These are phyloP conservation scores for Exophiala sp. DNA, from an alignment of 2,329 filamentous ascomycete species.

Conservation along the genomic window DNA sequence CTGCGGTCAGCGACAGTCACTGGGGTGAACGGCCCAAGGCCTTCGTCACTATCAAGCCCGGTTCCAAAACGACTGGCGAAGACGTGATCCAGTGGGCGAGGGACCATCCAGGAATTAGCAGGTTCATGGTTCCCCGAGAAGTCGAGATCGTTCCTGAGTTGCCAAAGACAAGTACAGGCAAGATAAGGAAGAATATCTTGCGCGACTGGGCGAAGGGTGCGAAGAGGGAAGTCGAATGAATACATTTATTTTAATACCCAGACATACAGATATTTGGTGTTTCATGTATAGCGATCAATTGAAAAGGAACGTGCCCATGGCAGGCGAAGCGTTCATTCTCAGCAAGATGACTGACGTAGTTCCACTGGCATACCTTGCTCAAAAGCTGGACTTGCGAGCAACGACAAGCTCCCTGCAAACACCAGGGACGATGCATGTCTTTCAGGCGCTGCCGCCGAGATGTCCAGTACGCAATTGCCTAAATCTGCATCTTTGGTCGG, in stretches of 20 bases:
- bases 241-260: neutral
- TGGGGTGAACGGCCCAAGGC: slow-evolving; percentile 98
- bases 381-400: too few species aligned
- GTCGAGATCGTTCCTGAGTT: slow-evolving; percentile 79
- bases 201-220: slow-evolving; percentile 74
- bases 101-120: slow-evolving; percentile 72
- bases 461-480: too few species aligned
- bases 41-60: slow-evolving; percentile 75
- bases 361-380: too few species aligned
- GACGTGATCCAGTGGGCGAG: slow-evolving; percentile 86
- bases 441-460: too few species aligned
- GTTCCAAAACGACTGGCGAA: slow-evolving; percentile 57
- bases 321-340: too few species aligned
- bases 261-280: neutral
- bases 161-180: slow-evolving; percentile 95
- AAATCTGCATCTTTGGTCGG: too few species aligned
- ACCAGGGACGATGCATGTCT: too few species aligned
- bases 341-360: too few species aligned
- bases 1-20: slow-evolving; percentile 79
- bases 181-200: slow-evolving; percentile 91
- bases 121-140: slow-evolving; percentile 78
- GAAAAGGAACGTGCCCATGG: too few species aligned
- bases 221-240: slow-evolving; percentile 29
- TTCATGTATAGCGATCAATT: neutral
- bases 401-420: too few species aligned